Evolutionary conservation across 2,329 filamentous ascomycete genomes (phyloP).

Genomic region (Venturiaceae sp.): DNA sequence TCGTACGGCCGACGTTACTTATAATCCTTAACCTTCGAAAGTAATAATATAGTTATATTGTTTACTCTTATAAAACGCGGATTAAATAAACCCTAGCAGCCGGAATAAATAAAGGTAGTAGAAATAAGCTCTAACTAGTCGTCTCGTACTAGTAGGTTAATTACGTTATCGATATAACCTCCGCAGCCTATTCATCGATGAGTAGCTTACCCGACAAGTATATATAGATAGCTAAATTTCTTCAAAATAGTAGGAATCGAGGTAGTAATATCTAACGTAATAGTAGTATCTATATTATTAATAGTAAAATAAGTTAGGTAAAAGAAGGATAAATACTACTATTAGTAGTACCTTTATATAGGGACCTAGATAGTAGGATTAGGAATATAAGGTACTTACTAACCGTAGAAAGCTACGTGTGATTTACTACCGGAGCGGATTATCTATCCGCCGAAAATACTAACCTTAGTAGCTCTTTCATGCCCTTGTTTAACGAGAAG

Average conservation of each 20-base stretch:
- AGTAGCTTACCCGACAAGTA: not conserved
- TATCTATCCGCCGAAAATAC: too few species aligned
- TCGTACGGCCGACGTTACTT: too few species aligned
- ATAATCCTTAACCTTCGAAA: too few species aligned
- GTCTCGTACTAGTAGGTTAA: conserved; percentile 1
- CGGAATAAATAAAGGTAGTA: conserved; percentile 1
- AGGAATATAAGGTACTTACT: too few species aligned
- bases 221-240: not conserved
- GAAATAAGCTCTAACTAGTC: conserved; percentile 2
- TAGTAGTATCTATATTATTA: not conserved
- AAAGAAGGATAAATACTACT: too few species aligned
- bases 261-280: not conserved
- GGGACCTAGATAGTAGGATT: too few species aligned
- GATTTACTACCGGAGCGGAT: too few species aligned
- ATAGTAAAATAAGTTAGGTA: not conserved
- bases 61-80: not conserved
- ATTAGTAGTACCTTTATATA: too few species aligned
- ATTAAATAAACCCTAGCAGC: not conserved
- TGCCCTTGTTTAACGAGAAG: too few species aligned
- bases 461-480: too few species aligned
- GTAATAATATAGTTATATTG: too few species aligned
- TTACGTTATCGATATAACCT: not conserved
- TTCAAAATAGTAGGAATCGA: not conserved
- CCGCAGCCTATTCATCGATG: conserved; percentile 1
- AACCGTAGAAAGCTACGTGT: too few species aligned